phyloP scores from a whole-genome alignment of 192 early-diverging fungal species.

The Umbelopsis sp. region DNA sequence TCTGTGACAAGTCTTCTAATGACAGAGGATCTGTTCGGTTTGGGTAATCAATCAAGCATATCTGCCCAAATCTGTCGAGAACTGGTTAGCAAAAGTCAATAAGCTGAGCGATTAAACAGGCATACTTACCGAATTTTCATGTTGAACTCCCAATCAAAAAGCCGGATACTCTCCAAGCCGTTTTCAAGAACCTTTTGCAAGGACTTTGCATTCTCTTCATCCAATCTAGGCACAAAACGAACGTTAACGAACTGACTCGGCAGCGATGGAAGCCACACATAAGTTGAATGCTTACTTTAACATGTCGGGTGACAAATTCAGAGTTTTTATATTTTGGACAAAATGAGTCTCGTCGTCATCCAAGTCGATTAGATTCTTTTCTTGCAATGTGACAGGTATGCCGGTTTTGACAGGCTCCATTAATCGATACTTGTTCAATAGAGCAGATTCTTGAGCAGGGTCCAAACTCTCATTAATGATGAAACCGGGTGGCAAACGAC shows the following conservation, averaged over 20 bases:
- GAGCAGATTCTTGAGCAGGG: background rate
- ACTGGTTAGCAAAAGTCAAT: background rate
- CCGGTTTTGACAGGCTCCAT: constrained; percentile 26
- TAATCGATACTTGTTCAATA: constrained; percentile 17
- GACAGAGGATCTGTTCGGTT: constrained; percentile 24
- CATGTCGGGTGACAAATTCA: background rate
- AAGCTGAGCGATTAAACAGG: background rate
- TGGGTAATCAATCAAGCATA: constrained; percentile 40
- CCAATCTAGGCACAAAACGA: background rate
- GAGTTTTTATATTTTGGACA: background rate
- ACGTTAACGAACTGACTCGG: background rate
- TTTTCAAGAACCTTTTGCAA: constrained; percentile 27
- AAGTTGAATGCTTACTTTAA: background rate
- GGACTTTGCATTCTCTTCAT: constrained; percentile 20
- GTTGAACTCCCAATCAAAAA: constrained; percentile 42
- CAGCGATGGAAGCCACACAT: background rate
- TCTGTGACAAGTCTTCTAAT: constrained; percentile 28
- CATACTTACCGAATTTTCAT: constrained; percentile 27
- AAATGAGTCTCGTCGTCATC: constrained; percentile 17
- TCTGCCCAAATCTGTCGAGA: constrained; percentile 40
- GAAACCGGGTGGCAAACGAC: constrained; percentile 15
- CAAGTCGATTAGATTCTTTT: constrained; percentile 25
- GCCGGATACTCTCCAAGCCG: constrained; percentile 34
- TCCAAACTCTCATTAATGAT: background rate
- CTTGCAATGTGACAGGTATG: background rate